Base-by-base conservation (phyloP, 345 rosid species). In the Eucalyptus shirleyi region DNA sequence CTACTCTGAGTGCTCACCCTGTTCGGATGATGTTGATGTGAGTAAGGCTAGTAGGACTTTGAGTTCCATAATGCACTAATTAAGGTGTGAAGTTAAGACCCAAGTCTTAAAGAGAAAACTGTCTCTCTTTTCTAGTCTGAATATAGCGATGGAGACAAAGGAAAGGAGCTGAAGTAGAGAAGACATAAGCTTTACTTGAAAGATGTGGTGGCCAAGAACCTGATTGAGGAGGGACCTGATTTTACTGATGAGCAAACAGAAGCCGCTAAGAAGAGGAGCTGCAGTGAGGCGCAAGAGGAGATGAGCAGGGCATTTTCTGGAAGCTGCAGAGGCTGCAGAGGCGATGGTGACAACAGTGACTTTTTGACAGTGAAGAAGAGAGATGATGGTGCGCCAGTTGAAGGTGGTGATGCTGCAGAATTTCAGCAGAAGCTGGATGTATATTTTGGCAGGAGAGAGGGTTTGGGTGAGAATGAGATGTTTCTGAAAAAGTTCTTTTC, bases 191-290 rank as follows among this genome's bases (percentile, higher is more conserved):
- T 92, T 92, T 94, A 95, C 87, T 89, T 96, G 92, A 97, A 94
- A 91, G 99, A 97, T 90, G 96, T 96, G 60, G 89, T 90, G 67
- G 99, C 99, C 3, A 93, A 90, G 89, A 95, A 93, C 21, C 93
- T 96, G 94, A 92, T 96, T 55, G 96, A 97, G 83, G 94, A 92
- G 51, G 96, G 97, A 53, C 95, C 98, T 23, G 96, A 95, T 40
- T 94, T 88, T 87, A 91, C 50, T 45, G 96, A 94, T 21, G 91
- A 82, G 62, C 90, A 89, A 17, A 90, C 67, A 17, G 93, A 55
- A 40, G 44, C 37, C 24, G 1, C 69, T 56, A 34, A 37, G 65
- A 77, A 53, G 44, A 93, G 92, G 93, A 94, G 91, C 86, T 95
- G 94, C 50, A 51, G 34, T 69, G 97, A 96, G 89, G 93, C 94